A percentile compares a stretch with the other conserved stretches of the same genome.
phyloP scores from a whole-genome alignment of 1,139 yeast species.

The Scheffersomyces quercinus region DNA sequence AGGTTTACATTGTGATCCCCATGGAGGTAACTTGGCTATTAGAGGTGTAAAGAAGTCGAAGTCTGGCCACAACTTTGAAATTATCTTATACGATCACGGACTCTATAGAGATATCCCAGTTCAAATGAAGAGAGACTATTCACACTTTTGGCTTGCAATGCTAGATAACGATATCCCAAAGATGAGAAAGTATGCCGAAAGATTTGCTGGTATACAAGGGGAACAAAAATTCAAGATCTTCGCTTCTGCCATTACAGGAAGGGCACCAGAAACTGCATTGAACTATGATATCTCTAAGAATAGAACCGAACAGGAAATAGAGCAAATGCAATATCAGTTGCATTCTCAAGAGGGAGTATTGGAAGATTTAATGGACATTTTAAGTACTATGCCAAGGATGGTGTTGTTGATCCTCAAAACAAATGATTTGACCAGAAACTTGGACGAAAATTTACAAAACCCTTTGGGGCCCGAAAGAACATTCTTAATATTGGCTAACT shows the following conservation, averaged over 20 bases:
- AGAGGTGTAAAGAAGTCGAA: conserved; percentile 39
- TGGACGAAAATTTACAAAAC: conserved; percentile 79
- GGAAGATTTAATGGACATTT: conserved; percentile 74
- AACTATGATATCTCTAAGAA: conserved; percentile 56
- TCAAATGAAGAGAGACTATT: conserved; percentile 75
- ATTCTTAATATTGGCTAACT: conserved; percentile 83
- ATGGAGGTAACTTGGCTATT: conserved; percentile 93
- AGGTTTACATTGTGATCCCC: conserved; percentile 96
- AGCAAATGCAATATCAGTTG: conserved; percentile 64
- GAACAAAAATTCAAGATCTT: conserved; percentile 75
- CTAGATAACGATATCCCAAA: conserved; percentile 64
- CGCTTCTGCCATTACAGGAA: conserved; percentile 93
- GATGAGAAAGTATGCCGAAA: conserved; percentile 73
- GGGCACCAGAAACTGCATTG: conserved; percentile 50
- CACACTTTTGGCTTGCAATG: conserved; percentile 90
- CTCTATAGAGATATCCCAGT: conserved; percentile 83
- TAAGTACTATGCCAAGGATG: conserved; percentile 80
- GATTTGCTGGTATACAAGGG: conserved; percentile 79
- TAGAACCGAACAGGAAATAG: conserved; percentile 55
- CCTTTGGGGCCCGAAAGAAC: conserved; percentile 90
- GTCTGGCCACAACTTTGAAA: conserved; percentile 79
- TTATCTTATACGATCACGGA: conserved; percentile 92
- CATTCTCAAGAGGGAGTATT: conserved; percentile 59
- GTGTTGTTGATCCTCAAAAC: conserved; percentile 88
- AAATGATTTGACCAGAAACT: conserved; percentile 84